phyloP scores from a whole-genome alignment of 1,284 basidiomycete species.

The Inonotus obliquus region DNA sequence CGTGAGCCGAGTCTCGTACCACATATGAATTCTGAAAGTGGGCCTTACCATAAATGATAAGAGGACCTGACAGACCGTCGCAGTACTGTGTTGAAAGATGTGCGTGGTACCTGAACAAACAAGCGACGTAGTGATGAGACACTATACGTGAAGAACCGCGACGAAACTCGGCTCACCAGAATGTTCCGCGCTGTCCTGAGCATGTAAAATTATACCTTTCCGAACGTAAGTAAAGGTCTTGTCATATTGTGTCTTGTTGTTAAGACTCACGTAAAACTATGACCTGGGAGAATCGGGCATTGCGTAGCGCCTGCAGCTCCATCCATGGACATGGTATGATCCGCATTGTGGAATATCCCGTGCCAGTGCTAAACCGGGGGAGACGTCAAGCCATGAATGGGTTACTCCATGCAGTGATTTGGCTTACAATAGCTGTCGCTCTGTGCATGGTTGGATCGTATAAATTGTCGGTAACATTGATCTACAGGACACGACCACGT shows the following conservation, averaged over 20 bases:
- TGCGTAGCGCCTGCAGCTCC: conserved; percentile 36
- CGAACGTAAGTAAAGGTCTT: conserved; percentile 26
- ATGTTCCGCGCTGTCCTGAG: conserved; percentile 31
- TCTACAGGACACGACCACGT: not conserved
- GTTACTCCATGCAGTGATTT: not conserved
- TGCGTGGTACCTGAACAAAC: conserved; percentile 18
- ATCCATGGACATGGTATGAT: conserved; percentile 33
- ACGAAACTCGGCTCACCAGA: conserved; percentile 13
- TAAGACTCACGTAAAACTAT: conserved; percentile 24
- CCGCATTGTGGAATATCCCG: conserved; percentile 27
- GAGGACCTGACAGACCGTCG: conserved; percentile 33
- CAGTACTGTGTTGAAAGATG: conserved; percentile 37
- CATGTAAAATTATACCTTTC: conserved; percentile 24
- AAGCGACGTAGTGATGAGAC: not conserved
- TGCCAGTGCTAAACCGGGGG: conserved; percentile 28
- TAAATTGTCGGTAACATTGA: conserved; percentile 18
- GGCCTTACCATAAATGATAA: conserved; percentile 33
- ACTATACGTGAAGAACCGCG: not conserved
- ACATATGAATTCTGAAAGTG: not conserved
- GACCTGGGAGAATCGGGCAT: conserved; percentile 28
- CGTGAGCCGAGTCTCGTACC: not conserved
- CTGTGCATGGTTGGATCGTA: conserved; percentile 21
- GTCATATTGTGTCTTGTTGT: conserved; percentile 26
- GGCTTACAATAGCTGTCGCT: conserved; percentile 26
- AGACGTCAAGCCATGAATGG: conserved; percentile 2